Evolutionary conservation across 495 filamentous ascomycete species (phyloP).

Genomic region (Xanthoparmelia taractica): DNA sequence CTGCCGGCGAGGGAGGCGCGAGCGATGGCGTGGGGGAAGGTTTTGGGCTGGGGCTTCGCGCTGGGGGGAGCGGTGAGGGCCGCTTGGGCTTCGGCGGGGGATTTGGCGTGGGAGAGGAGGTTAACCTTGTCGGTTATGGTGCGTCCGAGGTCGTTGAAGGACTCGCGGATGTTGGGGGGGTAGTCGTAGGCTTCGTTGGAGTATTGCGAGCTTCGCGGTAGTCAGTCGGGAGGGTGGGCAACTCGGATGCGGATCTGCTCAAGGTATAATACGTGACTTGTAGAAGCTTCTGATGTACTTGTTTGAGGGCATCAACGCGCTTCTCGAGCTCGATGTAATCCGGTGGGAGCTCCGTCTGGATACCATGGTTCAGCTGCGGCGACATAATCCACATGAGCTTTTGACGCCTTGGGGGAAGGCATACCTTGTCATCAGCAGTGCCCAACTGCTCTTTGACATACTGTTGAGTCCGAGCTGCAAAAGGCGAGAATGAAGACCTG

Average conservation of each 20-base stretch:
- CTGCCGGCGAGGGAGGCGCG: conserved; percentile 83
- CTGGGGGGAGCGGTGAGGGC: conserved; percentile 84
- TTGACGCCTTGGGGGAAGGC: neutral
- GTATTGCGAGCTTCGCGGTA: conserved; percentile 69
- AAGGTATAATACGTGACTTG: conserved; percentile 79
- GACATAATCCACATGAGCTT: neutral
- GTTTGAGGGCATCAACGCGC: conserved; percentile 94
- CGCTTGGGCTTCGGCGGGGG: conserved; percentile 86
- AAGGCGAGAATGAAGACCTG: conserved; percentile 66
- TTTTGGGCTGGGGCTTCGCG: conserved; percentile 96
- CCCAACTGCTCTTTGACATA: conserved; percentile 95
- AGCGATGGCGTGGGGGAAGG: conserved; percentile 92
- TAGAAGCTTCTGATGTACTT: conserved; percentile 92
- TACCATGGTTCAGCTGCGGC: neutral
- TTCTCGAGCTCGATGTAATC: conserved; percentile 99
- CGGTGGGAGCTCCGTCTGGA: conserved; percentile 83
- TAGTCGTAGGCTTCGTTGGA: conserved; percentile 96
- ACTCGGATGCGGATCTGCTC: neutral
- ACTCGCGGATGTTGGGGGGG: conserved; percentile 97
- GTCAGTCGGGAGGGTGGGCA: conserved; percentile 9
- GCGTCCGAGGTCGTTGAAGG: conserved; percentile 88
- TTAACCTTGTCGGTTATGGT: conserved; percentile 93
- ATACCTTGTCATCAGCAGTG: conserved; percentile 87
- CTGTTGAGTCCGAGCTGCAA: conserved; percentile 88
- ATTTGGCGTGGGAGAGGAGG: conserved; percentile 74